Evolutionary conservation across 2,329 filamentous ascomycete species (phyloP).

Genomic region (Epichloe typhina): DNA sequence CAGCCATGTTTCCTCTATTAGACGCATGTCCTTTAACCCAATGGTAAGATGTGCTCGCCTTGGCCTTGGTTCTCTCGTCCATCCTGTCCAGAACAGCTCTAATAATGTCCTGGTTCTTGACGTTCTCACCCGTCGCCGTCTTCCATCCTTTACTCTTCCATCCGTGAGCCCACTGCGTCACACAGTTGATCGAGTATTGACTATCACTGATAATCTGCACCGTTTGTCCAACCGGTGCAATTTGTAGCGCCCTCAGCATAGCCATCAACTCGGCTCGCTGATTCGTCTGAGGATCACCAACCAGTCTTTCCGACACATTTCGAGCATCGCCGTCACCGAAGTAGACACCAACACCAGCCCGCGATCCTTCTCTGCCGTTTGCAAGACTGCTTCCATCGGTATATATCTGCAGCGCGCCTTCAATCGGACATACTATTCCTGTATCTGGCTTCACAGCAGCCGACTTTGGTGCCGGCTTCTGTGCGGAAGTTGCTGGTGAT

Average conservation of each 20-base stretch:
- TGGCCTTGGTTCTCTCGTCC: conserved; percentile 48
- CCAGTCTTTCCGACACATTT: conserved; percentile 63
- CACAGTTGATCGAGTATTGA: conserved; percentile 80
- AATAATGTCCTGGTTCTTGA: conserved; percentile 81
- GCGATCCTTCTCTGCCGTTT: conserved; percentile 43
- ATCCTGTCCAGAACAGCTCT: conserved; percentile 59
- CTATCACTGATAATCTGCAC: conserved; percentile 80
- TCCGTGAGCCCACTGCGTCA: conserved; percentile 66
- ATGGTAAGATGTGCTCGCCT: conserved; percentile 54
- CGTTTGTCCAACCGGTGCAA: conserved; percentile 51
- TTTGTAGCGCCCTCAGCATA: conserved; percentile 69
- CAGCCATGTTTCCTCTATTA: conserved; percentile 63
- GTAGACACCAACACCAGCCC: conserved; percentile 50
- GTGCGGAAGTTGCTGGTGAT: conserved; percentile 11
- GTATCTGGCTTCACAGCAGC: neutral
- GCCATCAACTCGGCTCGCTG: conserved; percentile 92
- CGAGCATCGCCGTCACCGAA: conserved; percentile 45
- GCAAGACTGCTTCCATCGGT: conserved; percentile 50
- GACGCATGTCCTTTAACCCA: conserved; percentile 84
- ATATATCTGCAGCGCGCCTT: conserved; percentile 30
- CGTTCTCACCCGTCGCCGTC: conserved; percentile 53
- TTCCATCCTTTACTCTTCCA: conserved; percentile 72
- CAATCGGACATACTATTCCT: conserved; percentile 3
- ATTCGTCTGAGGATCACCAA: conserved; percentile 72
- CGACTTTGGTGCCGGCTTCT: conserved; percentile 9